Conservation (phyloP, 2,329 filamentous ascomycete genomes). For the Diaporthe ampelina region DNA sequence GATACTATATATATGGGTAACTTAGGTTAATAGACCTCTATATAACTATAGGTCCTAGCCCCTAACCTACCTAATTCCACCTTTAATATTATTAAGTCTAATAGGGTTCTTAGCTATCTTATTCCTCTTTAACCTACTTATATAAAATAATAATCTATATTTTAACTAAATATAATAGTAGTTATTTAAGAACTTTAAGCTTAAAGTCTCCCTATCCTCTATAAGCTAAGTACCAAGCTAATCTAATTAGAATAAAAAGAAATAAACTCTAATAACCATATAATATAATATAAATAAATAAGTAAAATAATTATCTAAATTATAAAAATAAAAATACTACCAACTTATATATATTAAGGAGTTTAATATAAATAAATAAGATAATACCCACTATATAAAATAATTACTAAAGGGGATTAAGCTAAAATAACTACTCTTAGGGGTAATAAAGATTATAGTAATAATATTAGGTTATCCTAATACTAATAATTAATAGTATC, state of each 20-base stretch:
- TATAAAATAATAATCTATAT: no score
- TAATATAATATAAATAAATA: neutral
- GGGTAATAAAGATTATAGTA: no score
- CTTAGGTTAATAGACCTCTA: no score
- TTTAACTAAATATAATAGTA: neutral
- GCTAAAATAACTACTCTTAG: neutral
- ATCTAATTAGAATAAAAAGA: neutral
- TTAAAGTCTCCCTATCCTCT: neutral
- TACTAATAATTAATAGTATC: no score
- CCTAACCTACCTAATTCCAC: neutral
- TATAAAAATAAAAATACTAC: no score
- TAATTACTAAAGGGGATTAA: neutral
- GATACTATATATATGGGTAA: no score
- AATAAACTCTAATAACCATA: neutral
- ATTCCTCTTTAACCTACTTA: neutral
- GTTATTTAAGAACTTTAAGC: neutral
- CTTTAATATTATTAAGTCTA: neutral
- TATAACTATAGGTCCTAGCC: no score
- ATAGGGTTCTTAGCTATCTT: neutral
- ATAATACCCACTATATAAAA: neutral
- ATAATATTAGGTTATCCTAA: no score
- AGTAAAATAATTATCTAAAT: neutral
- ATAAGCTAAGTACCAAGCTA: neutral
- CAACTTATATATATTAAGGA: no score
- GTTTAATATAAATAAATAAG: neutral